Conservation (phyloP, 805 yeast species). For the Lachancea lanzarotensis region DNA sequence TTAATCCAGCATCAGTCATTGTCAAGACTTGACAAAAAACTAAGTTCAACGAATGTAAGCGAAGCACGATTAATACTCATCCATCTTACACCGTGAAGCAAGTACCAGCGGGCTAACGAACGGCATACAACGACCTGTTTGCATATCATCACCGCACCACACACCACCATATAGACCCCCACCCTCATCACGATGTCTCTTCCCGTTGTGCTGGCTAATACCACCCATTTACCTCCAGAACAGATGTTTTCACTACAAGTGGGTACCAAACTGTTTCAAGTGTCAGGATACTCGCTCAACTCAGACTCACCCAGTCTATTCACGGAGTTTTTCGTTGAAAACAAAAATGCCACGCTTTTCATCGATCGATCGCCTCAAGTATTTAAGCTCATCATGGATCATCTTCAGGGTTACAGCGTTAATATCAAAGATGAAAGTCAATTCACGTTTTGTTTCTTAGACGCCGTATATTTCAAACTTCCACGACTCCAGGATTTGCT, state of each 20-base stretch:
- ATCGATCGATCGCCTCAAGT: slow-evolving; percentile 71
- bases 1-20: too few species aligned
- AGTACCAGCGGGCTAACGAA: too few species aligned
- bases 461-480: slow-evolving; percentile 65
- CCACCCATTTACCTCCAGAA: slow-evolving; percentile 55
- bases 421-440: slow-evolving; percentile 53
- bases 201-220: slow-evolving; percentile 36
- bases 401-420: slow-evolving; percentile 75
- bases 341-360: slow-evolving; percentile 35
- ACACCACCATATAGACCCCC: too few species aligned
- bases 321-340: slow-evolving; percentile 52
- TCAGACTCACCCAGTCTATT: slow-evolving; percentile 87
- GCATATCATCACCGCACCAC: too few species aligned
- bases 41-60: too few species aligned
- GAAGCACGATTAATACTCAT: too few species aligned
- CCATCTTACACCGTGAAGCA: too few species aligned
- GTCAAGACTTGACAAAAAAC: too few species aligned
- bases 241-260: slow-evolving; percentile 64
- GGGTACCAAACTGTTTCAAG: neutral
- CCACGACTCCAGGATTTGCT: slow-evolving; percentile 47
- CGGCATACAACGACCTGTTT: too few species aligned
- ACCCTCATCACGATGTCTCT: neutral
- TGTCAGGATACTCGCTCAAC: slow-evolving; percentile 76
- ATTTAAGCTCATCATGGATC: slow-evolving; percentile 59
- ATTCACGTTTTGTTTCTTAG: slow-evolving; percentile 56